Conservation (phyloP, 805 yeast species). For the Pichia nakasei region DNA sequence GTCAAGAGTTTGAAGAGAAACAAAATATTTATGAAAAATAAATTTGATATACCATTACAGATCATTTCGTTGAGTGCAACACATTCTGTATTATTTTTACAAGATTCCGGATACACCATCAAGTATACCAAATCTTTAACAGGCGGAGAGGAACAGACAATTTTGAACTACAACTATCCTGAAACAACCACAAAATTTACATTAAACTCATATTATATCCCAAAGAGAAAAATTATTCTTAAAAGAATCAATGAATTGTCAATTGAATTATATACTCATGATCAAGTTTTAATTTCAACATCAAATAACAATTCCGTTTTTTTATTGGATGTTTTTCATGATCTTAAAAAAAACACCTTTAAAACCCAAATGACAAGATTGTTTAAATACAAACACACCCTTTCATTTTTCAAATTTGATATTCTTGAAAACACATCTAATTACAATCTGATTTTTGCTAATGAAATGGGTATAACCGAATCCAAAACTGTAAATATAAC, state of each 20-base stretch:
- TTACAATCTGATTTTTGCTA: constrained; percentile 17
- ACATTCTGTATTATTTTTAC: constrained; percentile 20
- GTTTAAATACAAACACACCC: constrained; percentile 16
- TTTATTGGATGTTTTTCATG: constrained; percentile 20
- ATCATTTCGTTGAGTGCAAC: constrained; percentile 20
- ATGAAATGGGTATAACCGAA: constrained; percentile 21
- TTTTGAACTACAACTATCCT: constrained; percentile 1
- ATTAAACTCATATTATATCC: constrained; percentile 21
- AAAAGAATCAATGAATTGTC: constrained; percentile 13
- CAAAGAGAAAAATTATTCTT: constrained; percentile 12
- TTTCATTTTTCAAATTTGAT: constrained; percentile 20
- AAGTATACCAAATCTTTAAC: constrained; percentile 17
- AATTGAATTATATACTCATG: constrained; percentile 12
- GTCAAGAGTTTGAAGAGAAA: background rate
- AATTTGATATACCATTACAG: constrained; percentile 22
- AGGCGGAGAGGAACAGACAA: constrained; percentile 20
- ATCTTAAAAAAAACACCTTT: constrained; percentile 15
- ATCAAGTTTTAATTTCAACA: constrained; percentile 24
- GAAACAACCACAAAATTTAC: constrained; percentile 1
- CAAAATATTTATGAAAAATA: constrained; percentile 9
- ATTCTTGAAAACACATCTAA: constrained; percentile 7
- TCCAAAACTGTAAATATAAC: constrained; percentile 14
- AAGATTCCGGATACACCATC: constrained; percentile 16
- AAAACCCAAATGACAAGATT: constrained; percentile 10
- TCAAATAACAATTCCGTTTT: constrained; percentile 14